phyloP scores from a whole-genome alignment of 441 rosid genomes.

The Erysimum cheiri region DNA sequence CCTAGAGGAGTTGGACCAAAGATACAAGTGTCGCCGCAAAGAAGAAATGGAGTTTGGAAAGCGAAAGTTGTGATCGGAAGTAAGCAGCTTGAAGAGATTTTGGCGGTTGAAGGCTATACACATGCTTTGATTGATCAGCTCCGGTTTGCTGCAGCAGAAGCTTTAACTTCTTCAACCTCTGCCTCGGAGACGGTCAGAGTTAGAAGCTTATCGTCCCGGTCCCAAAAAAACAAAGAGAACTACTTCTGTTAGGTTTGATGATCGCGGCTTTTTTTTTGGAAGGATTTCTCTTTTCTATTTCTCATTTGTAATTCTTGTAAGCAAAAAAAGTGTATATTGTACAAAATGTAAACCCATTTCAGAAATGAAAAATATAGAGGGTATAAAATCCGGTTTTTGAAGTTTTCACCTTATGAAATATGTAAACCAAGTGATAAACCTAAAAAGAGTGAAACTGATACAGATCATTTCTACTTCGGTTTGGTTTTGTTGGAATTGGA shows the following conservation, averaged over 20 bases:
- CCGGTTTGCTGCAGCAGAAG: conserved; percentile 59
- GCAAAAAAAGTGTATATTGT: conserved; percentile 16
- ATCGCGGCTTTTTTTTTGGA: neutral
- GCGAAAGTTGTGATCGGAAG: conserved; percentile 65
- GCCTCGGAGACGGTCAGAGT: conserved; percentile 16
- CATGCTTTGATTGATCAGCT: conserved; percentile 73
- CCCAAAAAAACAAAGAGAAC: conserved; percentile 6
- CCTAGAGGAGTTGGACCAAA: conserved; percentile 43
- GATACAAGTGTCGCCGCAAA: conserved; percentile 56
- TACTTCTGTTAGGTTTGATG: conserved; percentile 35
- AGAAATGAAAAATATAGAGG: neutral
- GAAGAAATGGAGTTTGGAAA: conserved; percentile 69
- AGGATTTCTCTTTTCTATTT: too few species aligned
- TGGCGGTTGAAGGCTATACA: conserved; percentile 61
- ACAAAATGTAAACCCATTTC: neutral
- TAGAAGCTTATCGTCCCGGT: conserved; percentile 17
- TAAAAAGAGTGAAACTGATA: too few species aligned
- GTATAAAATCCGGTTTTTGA: too few species aligned
- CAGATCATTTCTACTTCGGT: neutral
- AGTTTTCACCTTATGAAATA: too few species aligned
- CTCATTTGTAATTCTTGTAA: conserved; percentile 13
- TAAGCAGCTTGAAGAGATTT: conserved; percentile 67
- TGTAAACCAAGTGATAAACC: too few species aligned
- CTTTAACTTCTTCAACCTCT: conserved; percentile 31
- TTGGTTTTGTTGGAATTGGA: neutral